Evolutionary conservation across 2,329 filamentous ascomycete genomes (phyloP), one percentile per base, ranked within the genome.

Genomic region (Endocalyx cinctus): DNA sequence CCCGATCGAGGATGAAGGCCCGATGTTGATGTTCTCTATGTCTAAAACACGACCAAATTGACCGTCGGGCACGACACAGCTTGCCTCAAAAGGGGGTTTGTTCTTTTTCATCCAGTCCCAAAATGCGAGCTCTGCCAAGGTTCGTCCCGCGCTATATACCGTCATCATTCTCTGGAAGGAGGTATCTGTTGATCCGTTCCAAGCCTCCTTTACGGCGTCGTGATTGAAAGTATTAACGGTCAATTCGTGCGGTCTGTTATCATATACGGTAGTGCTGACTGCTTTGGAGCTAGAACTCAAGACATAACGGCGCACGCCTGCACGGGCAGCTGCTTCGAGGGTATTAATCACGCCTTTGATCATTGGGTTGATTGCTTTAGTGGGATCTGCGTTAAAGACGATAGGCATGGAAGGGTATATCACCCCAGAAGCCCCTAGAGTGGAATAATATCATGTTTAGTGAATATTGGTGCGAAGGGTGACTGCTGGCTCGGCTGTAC

Each of bases 261-360:
- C 10, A n/a, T n/a, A n/a, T 16, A 29, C 27, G 13, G 27, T 29
- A 11, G 15, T 16, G 13, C 17, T 16, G 27, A 29, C 27, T 10
- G 27, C 27, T 16, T 29, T 29, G 27, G 27, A 29, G 27, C 27
- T 29, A 5, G 27, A 29, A 16, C 27, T 29, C 13, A 29, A 16
- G 5, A 29, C 27, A 16, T 29, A 29, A 5, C 27, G 27, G 5
- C 16, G 6, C 6, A 29, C 27, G 27, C 27, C 27, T 5, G 27
- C 27, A 16, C 27, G 27, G 6, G 27, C 27, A 11, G 27, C 27
- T 10, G 27, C 27, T 16, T n/a, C 6, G 27, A 29, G 27, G 15
- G 27, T 29, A 17, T 29, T 29, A 5, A 29, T 15, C 15, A 17
- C 19, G 27, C 27, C 27, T 17, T 17, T 15, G 27, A 29, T 17